phyloP scores from a whole-genome alignment of 2,329 filamentous ascomycete species.

The Penicillium capsulatum region DNA sequence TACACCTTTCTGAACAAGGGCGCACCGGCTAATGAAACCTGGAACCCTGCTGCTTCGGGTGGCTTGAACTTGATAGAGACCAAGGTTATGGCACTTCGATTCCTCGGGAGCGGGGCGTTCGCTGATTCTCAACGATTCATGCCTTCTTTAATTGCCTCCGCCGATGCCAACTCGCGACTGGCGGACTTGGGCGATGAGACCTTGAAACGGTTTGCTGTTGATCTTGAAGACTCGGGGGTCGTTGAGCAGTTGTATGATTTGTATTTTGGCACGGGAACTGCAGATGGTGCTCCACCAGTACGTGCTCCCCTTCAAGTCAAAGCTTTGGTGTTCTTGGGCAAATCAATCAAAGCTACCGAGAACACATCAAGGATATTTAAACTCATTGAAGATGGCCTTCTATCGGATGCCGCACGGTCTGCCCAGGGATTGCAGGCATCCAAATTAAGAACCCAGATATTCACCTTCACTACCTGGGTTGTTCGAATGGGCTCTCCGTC shows the following conservation, averaged over 20 bases:
- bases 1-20: slow-evolving; percentile 67
- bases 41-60: slow-evolving; percentile 57
- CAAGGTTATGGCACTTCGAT: slow-evolving; percentile 63
- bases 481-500: slow-evolving; percentile 64
- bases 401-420: slow-evolving; percentile 40
- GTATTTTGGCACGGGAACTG: slow-evolving; percentile 60
- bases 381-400: slow-evolving; percentile 64
- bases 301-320: slow-evolving; percentile 71
- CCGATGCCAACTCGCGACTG: slow-evolving; percentile 75
- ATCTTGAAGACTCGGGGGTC: slow-evolving; percentile 63
- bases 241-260: slow-evolving; percentile 65
- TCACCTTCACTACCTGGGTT: slow-evolving; percentile 83
- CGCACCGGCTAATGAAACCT: slow-evolving; percentile 46
- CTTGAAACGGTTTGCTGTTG: slow-evolving; percentile 67
- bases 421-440: slow-evolving; percentile 66
- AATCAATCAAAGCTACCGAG: slow-evolving; percentile 68
- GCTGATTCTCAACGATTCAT: slow-evolving; percentile 77
- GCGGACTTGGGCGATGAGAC: slow-evolving; percentile 84
- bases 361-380: slow-evolving; percentile 64
- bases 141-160: slow-evolving; percentile 75
- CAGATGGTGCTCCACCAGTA: slow-evolving; percentile 43
- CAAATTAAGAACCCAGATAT: slow-evolving; percentile 76
- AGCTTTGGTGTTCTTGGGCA: slow-evolving; percentile 70
- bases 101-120: slow-evolving; percentile 83
- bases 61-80: slow-evolving; percentile 65